phyloP scores from a whole-genome alignment of 257 asterid genomes.

The Anisodus acutangulus region DNA sequence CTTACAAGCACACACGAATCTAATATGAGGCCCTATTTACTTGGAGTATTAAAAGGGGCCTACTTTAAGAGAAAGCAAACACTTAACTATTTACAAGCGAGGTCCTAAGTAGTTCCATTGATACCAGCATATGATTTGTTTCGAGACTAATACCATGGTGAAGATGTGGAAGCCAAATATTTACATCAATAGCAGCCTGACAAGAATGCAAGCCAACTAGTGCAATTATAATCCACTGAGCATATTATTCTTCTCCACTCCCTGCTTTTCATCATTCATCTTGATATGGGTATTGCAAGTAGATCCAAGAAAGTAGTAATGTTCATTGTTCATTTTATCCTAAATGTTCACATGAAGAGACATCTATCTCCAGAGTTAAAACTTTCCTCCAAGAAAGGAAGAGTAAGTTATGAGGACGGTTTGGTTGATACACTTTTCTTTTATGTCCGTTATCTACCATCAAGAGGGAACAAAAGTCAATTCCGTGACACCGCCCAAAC shows the following conservation, averaged over 20 bases:
- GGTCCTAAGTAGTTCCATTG: neutral
- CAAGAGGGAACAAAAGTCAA: neutral
- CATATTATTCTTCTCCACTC: neutral
- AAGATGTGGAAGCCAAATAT: neutral
- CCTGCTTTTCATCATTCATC: neutral
- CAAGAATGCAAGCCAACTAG: neutral
- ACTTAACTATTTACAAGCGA: neutral
- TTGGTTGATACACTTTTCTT: neutral
- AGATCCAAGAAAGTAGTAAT: neutral
- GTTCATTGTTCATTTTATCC: slow-evolving; percentile 19
- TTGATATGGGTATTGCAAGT: neutral
- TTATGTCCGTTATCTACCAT: neutral
- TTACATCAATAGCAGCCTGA: slow-evolving; percentile 19
- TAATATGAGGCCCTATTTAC: neutral
- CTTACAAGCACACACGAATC: neutral
- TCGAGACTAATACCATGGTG: neutral
- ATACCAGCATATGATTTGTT: slow-evolving; percentile 19
- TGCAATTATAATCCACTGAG: neutral
- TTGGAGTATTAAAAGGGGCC: neutral
- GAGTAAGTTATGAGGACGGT: neutral
- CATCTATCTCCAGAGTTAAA: neutral
- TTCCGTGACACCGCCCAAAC: slow-evolving; percentile 5
- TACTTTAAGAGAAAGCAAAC: neutral
- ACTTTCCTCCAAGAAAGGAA: neutral
- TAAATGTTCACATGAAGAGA: neutral